phyloP scores from a whole-genome alignment of 2,329 filamentous ascomycete genomes.

The Ophiocordyceps sinensis region DNA sequence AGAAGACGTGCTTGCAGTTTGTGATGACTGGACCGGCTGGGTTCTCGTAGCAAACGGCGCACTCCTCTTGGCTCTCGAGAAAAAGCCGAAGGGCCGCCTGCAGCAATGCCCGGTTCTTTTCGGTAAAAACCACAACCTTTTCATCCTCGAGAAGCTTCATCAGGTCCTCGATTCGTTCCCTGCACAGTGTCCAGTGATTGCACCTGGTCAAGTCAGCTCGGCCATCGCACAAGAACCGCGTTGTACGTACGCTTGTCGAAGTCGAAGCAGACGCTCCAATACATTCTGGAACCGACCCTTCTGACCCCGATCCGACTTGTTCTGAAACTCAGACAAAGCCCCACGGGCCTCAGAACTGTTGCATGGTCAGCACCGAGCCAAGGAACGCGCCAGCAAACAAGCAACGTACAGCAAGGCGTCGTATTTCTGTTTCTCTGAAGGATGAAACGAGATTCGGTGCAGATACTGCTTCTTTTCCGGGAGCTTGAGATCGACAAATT shows the following conservation, averaged over 20 bases:
- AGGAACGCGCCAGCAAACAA: background rate
- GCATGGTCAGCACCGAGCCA: slow-evolving; percentile 1
- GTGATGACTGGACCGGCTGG: slow-evolving; percentile 68
- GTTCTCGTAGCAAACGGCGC: slow-evolving; percentile 64
- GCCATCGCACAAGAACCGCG: background rate
- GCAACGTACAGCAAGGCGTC: slow-evolving; percentile 48
- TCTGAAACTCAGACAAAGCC: slow-evolving; percentile 46
- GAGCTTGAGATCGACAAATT: slow-evolving; percentile 67
- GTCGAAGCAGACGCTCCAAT: slow-evolving; percentile 66
- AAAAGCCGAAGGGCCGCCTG: slow-evolving; percentile 63
- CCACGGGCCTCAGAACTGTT: slow-evolving; percentile 58
- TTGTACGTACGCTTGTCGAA: slow-evolving; percentile 51
- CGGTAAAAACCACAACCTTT: slow-evolving; percentile 53
- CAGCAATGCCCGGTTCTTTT: slow-evolving; percentile 56
- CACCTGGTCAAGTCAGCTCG: slow-evolving; percentile 30
- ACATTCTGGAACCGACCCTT: slow-evolving; percentile 55
- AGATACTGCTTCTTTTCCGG: slow-evolving; percentile 67
- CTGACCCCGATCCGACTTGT: slow-evolving; percentile 24
- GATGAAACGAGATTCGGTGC: slow-evolving; percentile 57
- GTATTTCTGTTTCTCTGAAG: slow-evolving; percentile 65
- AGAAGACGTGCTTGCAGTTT: slow-evolving; percentile 71
- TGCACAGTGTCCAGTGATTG: slow-evolving; percentile 77
- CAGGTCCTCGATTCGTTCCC: slow-evolving; percentile 58
- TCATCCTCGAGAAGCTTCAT: slow-evolving; percentile 54
- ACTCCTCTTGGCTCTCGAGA: slow-evolving; percentile 71